A percentile compares a stretch with the other conserved stretches of the same genome.
Conservation (phyloP, 768 basidiomycete species). For the Naganishia friedmannii region DNA sequence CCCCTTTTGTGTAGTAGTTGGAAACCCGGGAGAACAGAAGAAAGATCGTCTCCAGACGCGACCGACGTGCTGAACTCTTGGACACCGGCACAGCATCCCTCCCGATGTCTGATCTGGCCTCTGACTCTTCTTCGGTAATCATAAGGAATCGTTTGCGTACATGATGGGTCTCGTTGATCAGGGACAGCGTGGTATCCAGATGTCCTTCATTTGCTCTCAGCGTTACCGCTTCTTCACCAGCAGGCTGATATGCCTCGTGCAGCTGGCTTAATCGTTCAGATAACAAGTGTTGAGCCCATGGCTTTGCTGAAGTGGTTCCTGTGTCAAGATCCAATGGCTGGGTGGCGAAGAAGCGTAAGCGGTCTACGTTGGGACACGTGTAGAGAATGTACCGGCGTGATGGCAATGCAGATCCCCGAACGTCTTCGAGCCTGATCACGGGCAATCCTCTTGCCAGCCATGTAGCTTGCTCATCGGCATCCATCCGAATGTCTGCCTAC, state of each 20-base stretch:
- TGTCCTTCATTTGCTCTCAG: not conserved
- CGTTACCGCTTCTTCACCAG: not conserved
- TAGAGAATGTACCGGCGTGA: constrained; percentile 56
- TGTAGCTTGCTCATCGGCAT: not conserved
- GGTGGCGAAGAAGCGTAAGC: constrained; percentile 67
- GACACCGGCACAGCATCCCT: not conserved
- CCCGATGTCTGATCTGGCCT: not conserved
- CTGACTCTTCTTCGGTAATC: not conserved
- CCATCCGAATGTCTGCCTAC: not conserved
- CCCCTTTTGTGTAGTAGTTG: not conserved
- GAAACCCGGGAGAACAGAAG: not conserved
- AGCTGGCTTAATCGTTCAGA: constrained; percentile 29
- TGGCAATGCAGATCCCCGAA: not conserved
- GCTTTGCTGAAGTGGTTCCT: constrained; percentile 29
- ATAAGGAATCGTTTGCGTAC: not conserved
- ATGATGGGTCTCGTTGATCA: not conserved
- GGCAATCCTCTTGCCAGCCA: not conserved
- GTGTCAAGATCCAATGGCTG: constrained; percentile 50
- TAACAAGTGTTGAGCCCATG: constrained; percentile 47
- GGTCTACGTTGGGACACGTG: constrained; percentile 58
- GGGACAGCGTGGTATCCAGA: not conserved
- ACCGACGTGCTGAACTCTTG: not conserved
- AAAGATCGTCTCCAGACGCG: not conserved
- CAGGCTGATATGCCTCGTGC: constrained; percentile 28
- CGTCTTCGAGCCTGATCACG: not conserved